Evolutionary conservation across 2,329 filamentous ascomycete genomes (phyloP), one percentile per base, ranked within the genome.

Genomic region (Penicillium sp.): DNA sequence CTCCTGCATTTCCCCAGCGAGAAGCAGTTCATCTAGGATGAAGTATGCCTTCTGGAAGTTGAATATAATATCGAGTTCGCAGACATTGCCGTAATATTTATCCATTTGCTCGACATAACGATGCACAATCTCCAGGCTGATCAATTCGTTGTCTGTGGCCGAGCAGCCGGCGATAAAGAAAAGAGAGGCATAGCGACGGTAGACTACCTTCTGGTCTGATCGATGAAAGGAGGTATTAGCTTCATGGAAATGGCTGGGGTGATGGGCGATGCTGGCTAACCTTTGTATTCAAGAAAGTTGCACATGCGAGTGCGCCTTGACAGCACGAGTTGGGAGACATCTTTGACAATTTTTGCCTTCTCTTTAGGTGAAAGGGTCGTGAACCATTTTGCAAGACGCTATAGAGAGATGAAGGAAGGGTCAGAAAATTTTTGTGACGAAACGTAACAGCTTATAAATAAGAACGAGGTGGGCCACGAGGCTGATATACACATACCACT

Each of bases 81-180:
- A 99, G 59, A 99, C 94, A 74, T 99, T 99, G 75, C 94, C 94
- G 75, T 97, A 99, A 80, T 99, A 99, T 76, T 99, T 99, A 82
- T 99, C 94, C 94, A 99, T 99, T 78, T 99, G 94, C 77, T 99
- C 94, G 71, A 99, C 94, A 74, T 99, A 99, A 77, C 94, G 91
- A 76, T 99, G 94, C 68, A 99, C 95, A 71, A 99, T 91, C 76
- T 99, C 94, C 71, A 99, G 90, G 23, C 91, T 96, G 73, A 97
- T 97, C 70, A 99, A 81, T 73, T 99, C 94, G 77, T 99, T 99
- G 77, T 99, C 94, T 62, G 91, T 91, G n/a, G 92, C 92, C 54
- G 91, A 88, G 79, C 91, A 96, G 67, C 94, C 94, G 68, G 93
- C 92, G 74, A 99, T 99, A 82, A 99, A 99, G 82, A 97, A 99